phyloP scores from a whole-genome alignment of 805 yeast species.

The Pichia manshurica region DNA sequence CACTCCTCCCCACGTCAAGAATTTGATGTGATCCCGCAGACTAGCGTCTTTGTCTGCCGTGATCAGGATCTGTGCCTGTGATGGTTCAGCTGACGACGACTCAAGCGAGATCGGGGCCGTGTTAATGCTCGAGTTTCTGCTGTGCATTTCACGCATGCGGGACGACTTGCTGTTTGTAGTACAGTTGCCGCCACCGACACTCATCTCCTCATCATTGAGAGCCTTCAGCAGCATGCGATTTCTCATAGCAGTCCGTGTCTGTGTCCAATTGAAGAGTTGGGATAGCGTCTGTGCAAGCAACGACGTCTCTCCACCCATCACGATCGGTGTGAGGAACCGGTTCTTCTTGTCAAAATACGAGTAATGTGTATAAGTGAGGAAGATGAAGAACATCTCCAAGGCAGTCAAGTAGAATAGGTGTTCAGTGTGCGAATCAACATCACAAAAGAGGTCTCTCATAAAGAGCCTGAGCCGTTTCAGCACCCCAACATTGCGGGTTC shows the following conservation, averaged over 20 bases:
- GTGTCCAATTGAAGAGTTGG: constrained; percentile 6
- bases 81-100: no score
- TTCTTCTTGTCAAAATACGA: constrained; percentile 12
- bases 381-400: constrained; percentile 14
- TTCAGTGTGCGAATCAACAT: constrained; percentile 10
- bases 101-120: no score
- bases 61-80: not conserved
- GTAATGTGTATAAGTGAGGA: constrained; percentile 15
- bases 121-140: constrained; percentile 3
- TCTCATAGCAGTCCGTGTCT: not conserved
- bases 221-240: not conserved
- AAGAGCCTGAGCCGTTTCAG: no score
- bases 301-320: constrained; percentile 16
- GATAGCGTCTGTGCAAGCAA: constrained; percentile 14
- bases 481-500: not conserved
- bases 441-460: not conserved
- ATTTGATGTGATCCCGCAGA: constrained; percentile 36
- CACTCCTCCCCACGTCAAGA: constrained; percentile 53
- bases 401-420: constrained; percentile 9
- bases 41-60: constrained; percentile 3
- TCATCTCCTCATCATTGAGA: constrained; percentile 2
- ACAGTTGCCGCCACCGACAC: not conserved
- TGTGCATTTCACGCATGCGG: constrained; percentile 1
- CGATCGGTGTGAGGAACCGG: constrained; percentile 14
- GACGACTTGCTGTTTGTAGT: not conserved